Conservation (phyloP, 805 yeast genomes). For the Cyberlindnera mrakii region DNA sequence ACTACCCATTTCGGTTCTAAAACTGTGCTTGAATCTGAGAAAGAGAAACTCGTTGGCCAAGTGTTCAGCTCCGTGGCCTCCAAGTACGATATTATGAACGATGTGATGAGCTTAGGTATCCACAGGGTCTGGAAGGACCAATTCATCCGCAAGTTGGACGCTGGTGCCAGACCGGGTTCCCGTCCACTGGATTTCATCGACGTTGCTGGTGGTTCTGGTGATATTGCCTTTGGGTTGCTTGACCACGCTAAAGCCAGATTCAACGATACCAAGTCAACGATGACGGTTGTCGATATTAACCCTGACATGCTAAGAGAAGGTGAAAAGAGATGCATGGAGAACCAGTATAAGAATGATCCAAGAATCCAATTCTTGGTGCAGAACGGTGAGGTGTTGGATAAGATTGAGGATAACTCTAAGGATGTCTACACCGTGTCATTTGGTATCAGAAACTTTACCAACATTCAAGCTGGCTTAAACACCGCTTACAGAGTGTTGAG, state of each 20-base stretch:
- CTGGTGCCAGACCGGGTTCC: slow-evolving; percentile 86
- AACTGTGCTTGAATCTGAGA: slow-evolving; percentile 72
- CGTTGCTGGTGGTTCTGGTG: slow-evolving; percentile 99
- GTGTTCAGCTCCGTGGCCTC: slow-evolving; percentile 95
- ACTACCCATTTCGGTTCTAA: slow-evolving; percentile 94
- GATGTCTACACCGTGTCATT: slow-evolving; percentile 96
- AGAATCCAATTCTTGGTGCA: slow-evolving; percentile 81
- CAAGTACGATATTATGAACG: slow-evolving; percentile 94
- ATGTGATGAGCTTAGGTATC: slow-evolving; percentile 93
- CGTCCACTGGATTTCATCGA: slow-evolving; percentile 84
- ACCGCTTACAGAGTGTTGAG: slow-evolving; percentile 94
- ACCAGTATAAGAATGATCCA: slow-evolving; percentile 42
- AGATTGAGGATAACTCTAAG: slow-evolving; percentile 78
- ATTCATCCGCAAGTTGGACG: slow-evolving; percentile 80
- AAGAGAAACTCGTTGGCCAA: slow-evolving; percentile 75
- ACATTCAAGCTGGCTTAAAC: slow-evolving; percentile 86
- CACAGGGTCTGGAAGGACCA: slow-evolving; percentile 95
- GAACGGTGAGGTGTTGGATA: slow-evolving; percentile 86
- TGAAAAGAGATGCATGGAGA: slow-evolving; percentile 59
- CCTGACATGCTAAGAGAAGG: slow-evolving; percentile 96
- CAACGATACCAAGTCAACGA: slow-evolving; percentile 68
- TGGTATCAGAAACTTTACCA: slow-evolving; percentile 95
- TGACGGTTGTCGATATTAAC: slow-evolving; percentile 93
- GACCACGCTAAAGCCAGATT: slow-evolving; percentile 82
- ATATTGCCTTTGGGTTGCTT: slow-evolving; percentile 89